Conservation (phyloP, 306 rosid genomes). For the Chamaecrista fasciculata region DNA sequence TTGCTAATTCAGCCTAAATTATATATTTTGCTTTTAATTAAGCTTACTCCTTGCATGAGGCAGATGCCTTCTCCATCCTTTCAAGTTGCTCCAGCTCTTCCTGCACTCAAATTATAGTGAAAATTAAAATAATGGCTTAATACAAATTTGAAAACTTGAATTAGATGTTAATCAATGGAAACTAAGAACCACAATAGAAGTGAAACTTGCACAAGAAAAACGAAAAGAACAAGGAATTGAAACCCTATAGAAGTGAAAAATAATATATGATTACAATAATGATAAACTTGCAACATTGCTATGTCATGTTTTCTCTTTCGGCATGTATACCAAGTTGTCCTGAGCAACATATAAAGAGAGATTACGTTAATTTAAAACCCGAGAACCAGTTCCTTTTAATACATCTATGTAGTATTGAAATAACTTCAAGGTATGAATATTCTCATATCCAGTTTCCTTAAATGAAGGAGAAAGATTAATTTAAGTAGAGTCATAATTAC, state of each 20-base stretch:
- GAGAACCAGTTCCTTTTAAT: neutral
- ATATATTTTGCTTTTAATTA: neutral
- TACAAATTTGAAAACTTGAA: constrained; percentile 2
- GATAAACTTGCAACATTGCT: neutral
- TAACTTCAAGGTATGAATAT: neutral
- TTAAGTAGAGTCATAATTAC: neutral
- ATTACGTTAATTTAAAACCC: neutral
- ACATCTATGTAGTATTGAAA: neutral
- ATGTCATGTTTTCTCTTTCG: neutral
- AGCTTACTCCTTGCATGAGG: constrained; percentile 87
- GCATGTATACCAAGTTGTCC: too few species aligned
- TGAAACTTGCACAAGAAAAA: constrained; percentile 8
- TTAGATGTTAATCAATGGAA: constrained; percentile 4
- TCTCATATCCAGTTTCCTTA: neutral
- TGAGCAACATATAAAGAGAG: neutral
- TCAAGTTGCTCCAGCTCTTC: constrained; percentile 87
- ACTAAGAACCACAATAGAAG: constrained; percentile 27
- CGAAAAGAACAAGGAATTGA: neutral
- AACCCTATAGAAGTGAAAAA: neutral
- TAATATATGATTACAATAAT: neutral
- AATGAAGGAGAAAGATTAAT: neutral
- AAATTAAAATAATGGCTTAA: constrained; percentile 5
- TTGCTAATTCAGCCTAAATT: neutral
- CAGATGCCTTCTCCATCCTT: constrained; percentile 71
- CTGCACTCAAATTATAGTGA: constrained; percentile 37